Evolutionary conservation across 2,329 filamentous ascomycete genomes (phyloP).

Genomic region (Epichloe typhina): DNA sequence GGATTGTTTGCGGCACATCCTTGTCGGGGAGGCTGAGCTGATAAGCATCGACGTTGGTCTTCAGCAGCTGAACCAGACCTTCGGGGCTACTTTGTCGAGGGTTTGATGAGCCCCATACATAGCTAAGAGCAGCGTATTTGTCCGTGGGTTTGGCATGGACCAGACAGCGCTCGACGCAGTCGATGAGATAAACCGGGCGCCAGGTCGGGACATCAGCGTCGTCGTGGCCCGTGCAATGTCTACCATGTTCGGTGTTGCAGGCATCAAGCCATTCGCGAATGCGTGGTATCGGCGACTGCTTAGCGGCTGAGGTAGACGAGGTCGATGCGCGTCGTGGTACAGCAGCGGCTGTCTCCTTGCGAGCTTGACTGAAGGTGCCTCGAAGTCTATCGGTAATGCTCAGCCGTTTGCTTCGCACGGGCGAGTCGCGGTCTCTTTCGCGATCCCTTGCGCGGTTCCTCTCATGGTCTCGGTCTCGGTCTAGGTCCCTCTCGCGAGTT

Average conservation of each 20-base stretch:
- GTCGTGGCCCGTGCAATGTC: conserved; percentile 23
- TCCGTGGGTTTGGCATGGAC: conserved; percentile 26
- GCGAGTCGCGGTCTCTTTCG: conserved; percentile 15
- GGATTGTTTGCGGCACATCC: conserved; percentile 27
- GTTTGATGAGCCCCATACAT: conserved; percentile 26
- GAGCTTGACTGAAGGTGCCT: conserved; percentile 20
- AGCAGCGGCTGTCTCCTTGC: conserved; percentile 15
- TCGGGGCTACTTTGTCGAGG: conserved; percentile 15
- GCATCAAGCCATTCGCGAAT: conserved; percentile 30
- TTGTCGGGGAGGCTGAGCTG: conserved; percentile 23
- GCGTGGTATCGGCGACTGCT: conserved; percentile 23
- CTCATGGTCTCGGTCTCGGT: conserved; percentile 2
- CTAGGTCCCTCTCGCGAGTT: background rate
- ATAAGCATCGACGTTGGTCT: conserved; percentile 23
- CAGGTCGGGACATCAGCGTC: conserved; percentile 19
- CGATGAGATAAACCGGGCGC: conserved; percentile 28
- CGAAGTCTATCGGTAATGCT: conserved; percentile 28
- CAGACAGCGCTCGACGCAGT: conserved; percentile 25
- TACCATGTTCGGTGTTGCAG: conserved; percentile 27
- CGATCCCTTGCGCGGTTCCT: conserved; percentile 8
- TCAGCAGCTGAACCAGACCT: conserved; percentile 19
- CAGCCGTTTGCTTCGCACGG: conserved; percentile 22
- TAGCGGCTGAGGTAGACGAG: conserved; percentile 14
- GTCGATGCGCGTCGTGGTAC: conserved; percentile 19
- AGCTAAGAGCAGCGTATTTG: conserved; percentile 32